phyloP scores from a whole-genome alignment of 495 filamentous ascomycete genomes.

The Aspergillus hancockii region DNA sequence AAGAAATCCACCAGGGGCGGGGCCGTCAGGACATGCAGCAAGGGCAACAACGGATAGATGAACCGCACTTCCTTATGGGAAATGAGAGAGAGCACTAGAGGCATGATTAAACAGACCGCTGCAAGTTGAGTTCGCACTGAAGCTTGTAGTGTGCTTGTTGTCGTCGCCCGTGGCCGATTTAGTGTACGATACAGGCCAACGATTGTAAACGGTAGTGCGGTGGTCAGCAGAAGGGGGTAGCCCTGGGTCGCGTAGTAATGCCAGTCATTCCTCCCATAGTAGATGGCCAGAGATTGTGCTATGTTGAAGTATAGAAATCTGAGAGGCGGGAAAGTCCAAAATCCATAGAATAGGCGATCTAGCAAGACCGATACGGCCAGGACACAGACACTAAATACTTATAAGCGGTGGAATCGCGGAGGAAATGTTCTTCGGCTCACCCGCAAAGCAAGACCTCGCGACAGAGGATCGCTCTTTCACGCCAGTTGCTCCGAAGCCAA shows the following conservation, averaged over 20 bases:
- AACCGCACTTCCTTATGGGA: conserved; percentile 98
- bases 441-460: conserved; percentile 70
- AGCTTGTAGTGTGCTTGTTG: conserved; percentile 30
- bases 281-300: conserved; percentile 77
- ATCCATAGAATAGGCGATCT: conserved; percentile 80
- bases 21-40: conserved; percentile 78
- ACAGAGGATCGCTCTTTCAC: conserved; percentile 52
- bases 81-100: conserved; percentile 68
- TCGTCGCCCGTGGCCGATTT: conserved; percentile 27
- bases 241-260: conserved; percentile 94
- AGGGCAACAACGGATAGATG: conserved; percentile 88
- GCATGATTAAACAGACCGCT: conserved; percentile 59
- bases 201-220: conserved; percentile 73
- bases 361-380: conserved; percentile 63
- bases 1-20: conserved; percentile 68
- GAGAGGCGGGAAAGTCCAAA: conserved; percentile 88
- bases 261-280: conserved; percentile 89
- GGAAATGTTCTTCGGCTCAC: conserved; percentile 33
- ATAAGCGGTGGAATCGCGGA: conserved; percentile 13
- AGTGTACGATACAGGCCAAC: conserved; percentile 62
- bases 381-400: conserved; percentile 45
- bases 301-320: conserved; percentile 93
- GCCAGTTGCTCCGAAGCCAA: conserved; percentile 40
- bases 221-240: conserved; percentile 82
- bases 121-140: conserved; percentile 59